phyloP scores from a whole-genome alignment of 2,329 filamentous ascomycete species.

The Alternaria burnsii region DNA sequence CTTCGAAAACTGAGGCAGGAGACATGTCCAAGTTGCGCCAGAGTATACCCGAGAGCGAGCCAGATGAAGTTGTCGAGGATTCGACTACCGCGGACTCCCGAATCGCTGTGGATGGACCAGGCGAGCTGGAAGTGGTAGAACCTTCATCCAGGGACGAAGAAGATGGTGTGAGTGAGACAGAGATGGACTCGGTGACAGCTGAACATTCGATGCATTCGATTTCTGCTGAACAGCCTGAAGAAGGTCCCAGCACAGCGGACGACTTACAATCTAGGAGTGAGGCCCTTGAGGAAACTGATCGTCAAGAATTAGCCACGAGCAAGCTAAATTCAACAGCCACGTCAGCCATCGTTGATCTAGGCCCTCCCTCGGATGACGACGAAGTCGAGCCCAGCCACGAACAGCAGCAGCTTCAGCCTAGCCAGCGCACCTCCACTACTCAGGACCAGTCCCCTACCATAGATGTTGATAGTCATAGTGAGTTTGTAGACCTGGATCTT shows the following conservation, averaged over 20 bases:
- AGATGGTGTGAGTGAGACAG: neutral
- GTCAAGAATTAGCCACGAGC: neutral
- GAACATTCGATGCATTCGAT: neutral
- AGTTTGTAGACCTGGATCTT: constrained; percentile 20
- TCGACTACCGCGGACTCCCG: neutral
- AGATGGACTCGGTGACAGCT: neutral
- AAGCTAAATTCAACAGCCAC: neutral
- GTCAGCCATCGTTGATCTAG: constrained; percentile 35
- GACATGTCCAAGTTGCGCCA: neutral
- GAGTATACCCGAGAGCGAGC: neutral
- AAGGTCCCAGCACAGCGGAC: neutral
- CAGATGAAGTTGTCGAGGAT: neutral
- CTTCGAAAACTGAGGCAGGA: neutral
- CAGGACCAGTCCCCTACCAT: constrained; percentile 5
- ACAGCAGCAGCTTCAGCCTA: neutral
- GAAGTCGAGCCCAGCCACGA: constrained; percentile 1
- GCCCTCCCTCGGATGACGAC: constrained; percentile 23
- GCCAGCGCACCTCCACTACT: neutral
- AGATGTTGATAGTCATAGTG: constrained; percentile 14
- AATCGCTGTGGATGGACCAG: neutral
- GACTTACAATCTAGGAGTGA: neutral
- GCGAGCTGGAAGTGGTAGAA: constrained; percentile 19
- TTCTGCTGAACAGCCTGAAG: neutral
- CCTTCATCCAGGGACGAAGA: constrained; percentile 21
- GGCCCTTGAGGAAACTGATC: neutral